Percentiles rank a stretch among this genome's conserved stretches.
These are phyloP conservation scores for Lactarius quietus DNA, from an alignment of 768 basidiomycete species.

Conservation along the genomic window DNA sequence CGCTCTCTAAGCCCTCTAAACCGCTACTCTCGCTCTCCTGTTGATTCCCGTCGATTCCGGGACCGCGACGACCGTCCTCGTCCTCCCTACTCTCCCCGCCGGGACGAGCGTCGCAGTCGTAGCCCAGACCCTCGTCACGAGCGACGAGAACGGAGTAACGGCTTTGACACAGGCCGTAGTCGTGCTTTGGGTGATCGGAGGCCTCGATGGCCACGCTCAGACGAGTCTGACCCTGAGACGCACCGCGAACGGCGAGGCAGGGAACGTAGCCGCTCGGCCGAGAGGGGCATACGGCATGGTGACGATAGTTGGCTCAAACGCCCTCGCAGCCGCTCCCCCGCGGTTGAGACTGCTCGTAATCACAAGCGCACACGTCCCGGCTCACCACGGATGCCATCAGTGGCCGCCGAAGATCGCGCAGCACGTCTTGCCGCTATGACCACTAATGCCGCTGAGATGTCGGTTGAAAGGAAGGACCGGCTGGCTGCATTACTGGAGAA, in stretches of 20 bases:
- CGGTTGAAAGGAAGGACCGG: slow-evolving; percentile 65
- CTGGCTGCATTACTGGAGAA: slow-evolving; percentile 64
- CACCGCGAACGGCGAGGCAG: slow-evolving; percentile 30
- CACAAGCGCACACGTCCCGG: slow-evolving; percentile 52
- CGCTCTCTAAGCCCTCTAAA: slow-evolving; percentile 45
- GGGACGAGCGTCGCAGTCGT: slow-evolving; percentile 29
- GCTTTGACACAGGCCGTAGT: slow-evolving; percentile 22
- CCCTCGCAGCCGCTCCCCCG: slow-evolving; percentile 37
- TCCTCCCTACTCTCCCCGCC: slow-evolving; percentile 30
- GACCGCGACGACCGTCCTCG: slow-evolving; percentile 26
- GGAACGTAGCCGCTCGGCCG: slow-evolving; percentile 30
- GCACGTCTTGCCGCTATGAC: slow-evolving; percentile 92
- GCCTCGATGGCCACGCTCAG: slow-evolving; percentile 47
- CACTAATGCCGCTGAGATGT: slow-evolving; percentile 62
- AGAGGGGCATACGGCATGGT: slow-evolving; percentile 28
- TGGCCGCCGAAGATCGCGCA: slow-evolving; percentile 54
- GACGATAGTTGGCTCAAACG: slow-evolving; percentile 40
- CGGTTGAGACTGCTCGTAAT: slow-evolving; percentile 32
- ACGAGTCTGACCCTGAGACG: slow-evolving; percentile 45
- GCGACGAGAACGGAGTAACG: slow-evolving; percentile 25
- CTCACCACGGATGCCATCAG: slow-evolving; percentile 33
- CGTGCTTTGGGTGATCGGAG: slow-evolving; percentile 34
- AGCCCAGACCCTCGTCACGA: slow-evolving; percentile 19
- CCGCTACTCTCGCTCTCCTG: slow-evolving; percentile 50
- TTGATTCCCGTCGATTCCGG: slow-evolving; percentile 32